phyloP scores from a whole-genome alignment of 768 basidiomycete genomes.

The Tubosaeta brunneosetosa region DNA sequence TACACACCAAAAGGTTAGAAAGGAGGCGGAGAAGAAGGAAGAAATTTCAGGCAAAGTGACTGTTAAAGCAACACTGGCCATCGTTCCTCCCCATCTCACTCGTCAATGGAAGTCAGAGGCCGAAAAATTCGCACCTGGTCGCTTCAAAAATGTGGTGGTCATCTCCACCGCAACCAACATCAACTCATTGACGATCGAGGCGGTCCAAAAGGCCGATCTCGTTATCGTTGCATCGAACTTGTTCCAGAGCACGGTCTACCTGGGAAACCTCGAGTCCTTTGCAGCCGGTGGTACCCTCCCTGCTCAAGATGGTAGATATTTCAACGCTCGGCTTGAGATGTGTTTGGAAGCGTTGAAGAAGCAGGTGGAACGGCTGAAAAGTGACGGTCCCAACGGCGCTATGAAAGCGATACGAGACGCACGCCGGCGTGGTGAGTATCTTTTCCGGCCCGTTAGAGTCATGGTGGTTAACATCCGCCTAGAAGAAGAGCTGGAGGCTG shows the following conservation, averaged over 20 bases:
- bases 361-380: slow-evolving; percentile 67
- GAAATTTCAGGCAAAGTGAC: slow-evolving; percentile 57
- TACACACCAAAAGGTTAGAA: slow-evolving; percentile 47
- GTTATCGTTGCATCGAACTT: slow-evolving; percentile 81
- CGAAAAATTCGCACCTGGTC: slow-evolving; percentile 61
- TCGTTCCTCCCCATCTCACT: slow-evolving; percentile 88
- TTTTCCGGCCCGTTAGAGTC: neutral
- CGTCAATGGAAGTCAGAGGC: slow-evolving; percentile 89
- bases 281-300: slow-evolving; percentile 68
- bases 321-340: slow-evolving; percentile 74
- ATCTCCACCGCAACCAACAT: slow-evolving; percentile 67
- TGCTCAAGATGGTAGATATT: slow-evolving; percentile 79
- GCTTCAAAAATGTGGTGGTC: slow-evolving; percentile 48
- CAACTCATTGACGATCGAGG: slow-evolving; percentile 67
- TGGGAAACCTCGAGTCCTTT: slow-evolving; percentile 69
- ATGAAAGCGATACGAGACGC: slow-evolving; percentile 60
- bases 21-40: slow-evolving; percentile 52
- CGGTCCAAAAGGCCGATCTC: slow-evolving; percentile 78
- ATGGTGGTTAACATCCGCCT: slow-evolving; percentile 9
- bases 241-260: slow-evolving; percentile 74
- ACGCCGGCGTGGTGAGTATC: slow-evolving; percentile 51
- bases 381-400: slow-evolving; percentile 59
- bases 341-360: slow-evolving; percentile 50
- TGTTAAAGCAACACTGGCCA: slow-evolving; percentile 74
- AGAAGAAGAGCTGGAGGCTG: slow-evolving; percentile 51